Base-by-base conservation (phyloP, 768 basidiomycete species). In the Lactarius quietus region DNA sequence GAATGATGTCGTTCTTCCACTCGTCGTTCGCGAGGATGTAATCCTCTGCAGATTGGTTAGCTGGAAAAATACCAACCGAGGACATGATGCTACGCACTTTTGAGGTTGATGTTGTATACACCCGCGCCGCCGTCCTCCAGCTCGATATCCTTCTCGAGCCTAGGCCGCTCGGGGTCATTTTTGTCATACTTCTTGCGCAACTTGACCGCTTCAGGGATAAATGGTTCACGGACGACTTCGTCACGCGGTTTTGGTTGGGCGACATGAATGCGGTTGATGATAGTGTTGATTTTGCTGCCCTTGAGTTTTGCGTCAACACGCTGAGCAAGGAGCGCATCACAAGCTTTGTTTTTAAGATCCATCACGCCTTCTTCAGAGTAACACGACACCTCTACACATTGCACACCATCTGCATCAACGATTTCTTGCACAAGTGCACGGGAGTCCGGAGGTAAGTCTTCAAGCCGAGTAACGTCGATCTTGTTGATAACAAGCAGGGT, bases 361-460 rank as follows among this genome's bases (percentile, higher is more conserved):
- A 95, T 98, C 67, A 99, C 95, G 33, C 96, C 96, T 74, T 99
- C 97, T 67, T 98, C 96, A 28, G 95, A 90, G 79, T 94, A 88
- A 75, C 94, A 96, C 20, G 97, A 98, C 20, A 94, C 87, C 73
- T 95, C 89, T 33, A 97, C 83, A 69, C 83, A 83, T 69, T 84
- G 80, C 3, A 94, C 88, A 71, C 82, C 86, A 70, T 91, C 89
- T 9, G 74, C 67, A 70, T 86, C 82, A 71, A 93, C 86, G 78
- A 99, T 94, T 74, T 92, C 92, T 66, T 96, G 87, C 26, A 98
- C 89, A 65, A 95, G 82, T 1, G 85, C 83, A 53, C 87, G 89
- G 67, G 85, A 85, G 70, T 93, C 91, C 12, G 86, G 79, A 15
- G 84, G 75, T 29, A 98, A 84, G 72, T 98, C 94, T 48, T 92